Conservation (phyloP, 768 basidiomycete genomes). For the Hygrocybe coccinea region DNA sequence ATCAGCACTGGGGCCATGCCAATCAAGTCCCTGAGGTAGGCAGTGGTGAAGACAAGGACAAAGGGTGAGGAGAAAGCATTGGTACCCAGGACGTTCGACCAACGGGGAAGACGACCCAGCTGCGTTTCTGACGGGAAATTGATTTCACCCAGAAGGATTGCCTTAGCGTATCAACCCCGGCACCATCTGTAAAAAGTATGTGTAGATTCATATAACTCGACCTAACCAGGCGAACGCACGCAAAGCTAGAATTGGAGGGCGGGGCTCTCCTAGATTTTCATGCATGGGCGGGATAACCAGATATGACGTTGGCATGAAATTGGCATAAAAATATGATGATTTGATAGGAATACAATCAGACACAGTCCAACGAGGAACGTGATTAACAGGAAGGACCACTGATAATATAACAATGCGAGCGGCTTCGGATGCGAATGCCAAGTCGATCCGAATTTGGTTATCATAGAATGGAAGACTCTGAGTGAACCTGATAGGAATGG, state of each 20-base stretch:
- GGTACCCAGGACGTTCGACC: conserved; percentile 80
- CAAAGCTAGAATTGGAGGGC: conserved; percentile 56
- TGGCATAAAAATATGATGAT: conserved; percentile 55
- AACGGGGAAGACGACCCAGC: conserved; percentile 79
- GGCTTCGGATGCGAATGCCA: conserved; percentile 36
- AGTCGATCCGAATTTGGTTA: conserved; percentile 30
- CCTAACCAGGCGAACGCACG: conserved; percentile 40
- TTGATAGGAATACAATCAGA: conserved; percentile 37
- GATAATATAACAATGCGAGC: conserved; percentile 25
- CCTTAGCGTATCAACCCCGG: conserved; percentile 68
- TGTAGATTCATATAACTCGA: background rate
- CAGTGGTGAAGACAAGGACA: conserved; percentile 1
- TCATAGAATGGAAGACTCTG: conserved; percentile 37
- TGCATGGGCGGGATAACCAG: conserved; percentile 50
- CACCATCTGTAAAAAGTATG: conserved; percentile 58
- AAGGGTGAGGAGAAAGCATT: background rate
- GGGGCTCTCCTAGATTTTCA: conserved; percentile 23
- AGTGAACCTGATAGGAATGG: conserved; percentile 48
- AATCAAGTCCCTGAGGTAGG: conserved; percentile 69
- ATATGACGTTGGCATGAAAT: conserved; percentile 54
- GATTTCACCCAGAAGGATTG: conserved; percentile 58
- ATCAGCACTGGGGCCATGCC: conserved; percentile 78
- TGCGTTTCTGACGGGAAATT: conserved; percentile 50
- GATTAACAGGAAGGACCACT: conserved; percentile 41
- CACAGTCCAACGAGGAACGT: conserved; percentile 40